Percentiles rank a stretch among this genome's conserved stretches.
These are phyloP conservation scores for Prototheca wickerhamii DNA, from an alignment of 163 green algal species.

Conservation along the genomic window DNA sequence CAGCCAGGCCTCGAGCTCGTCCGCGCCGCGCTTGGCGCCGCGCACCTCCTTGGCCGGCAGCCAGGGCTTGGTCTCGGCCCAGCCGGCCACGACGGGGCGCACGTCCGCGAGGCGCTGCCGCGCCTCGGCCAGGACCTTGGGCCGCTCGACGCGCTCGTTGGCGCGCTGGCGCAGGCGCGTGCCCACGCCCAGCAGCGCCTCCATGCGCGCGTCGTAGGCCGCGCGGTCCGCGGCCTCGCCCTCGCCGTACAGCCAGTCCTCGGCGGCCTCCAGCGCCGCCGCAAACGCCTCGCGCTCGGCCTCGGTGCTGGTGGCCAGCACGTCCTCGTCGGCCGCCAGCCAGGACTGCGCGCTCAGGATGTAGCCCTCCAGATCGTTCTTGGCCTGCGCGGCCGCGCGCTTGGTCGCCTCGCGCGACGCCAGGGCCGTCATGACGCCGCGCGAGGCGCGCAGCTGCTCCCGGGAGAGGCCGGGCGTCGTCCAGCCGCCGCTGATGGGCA, in stretches of 20 bases:
- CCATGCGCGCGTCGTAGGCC: constrained; percentile 41
- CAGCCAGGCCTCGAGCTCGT: background rate
- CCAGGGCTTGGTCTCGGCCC: constrained; percentile 77
- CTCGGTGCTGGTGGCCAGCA: constrained; percentile 64
- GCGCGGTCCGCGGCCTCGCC: constrained; percentile 38
- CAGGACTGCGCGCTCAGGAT: constrained; percentile 53
- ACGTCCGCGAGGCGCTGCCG: constrained; percentile 33
- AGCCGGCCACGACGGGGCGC: constrained; percentile 38
- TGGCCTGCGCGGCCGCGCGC: constrained; percentile 39
- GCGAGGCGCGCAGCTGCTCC: constrained; percentile 16
- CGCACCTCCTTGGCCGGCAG: constrained; percentile 59
- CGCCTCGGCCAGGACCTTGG: constrained; percentile 32
- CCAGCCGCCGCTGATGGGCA: constrained; percentile 34
- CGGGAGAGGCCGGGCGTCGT: constrained; percentile 12
- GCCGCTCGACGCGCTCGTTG: constrained; percentile 40
- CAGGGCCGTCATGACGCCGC: constrained; percentile 11
- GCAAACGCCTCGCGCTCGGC: constrained; percentile 59
- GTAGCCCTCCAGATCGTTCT: constrained; percentile 94
- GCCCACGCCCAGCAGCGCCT: constrained; percentile 43
- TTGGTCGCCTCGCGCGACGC: constrained; percentile 35
- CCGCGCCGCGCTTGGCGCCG: constrained; percentile 16
- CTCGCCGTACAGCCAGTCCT: constrained; percentile 96
- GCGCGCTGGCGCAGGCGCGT: constrained; percentile 49
- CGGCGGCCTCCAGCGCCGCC: constrained; percentile 53
- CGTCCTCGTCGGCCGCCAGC: constrained; percentile 24